Conservation (phyloP, 768 basidiomycete genomes). For the Lentinus tigrinus region DNA sequence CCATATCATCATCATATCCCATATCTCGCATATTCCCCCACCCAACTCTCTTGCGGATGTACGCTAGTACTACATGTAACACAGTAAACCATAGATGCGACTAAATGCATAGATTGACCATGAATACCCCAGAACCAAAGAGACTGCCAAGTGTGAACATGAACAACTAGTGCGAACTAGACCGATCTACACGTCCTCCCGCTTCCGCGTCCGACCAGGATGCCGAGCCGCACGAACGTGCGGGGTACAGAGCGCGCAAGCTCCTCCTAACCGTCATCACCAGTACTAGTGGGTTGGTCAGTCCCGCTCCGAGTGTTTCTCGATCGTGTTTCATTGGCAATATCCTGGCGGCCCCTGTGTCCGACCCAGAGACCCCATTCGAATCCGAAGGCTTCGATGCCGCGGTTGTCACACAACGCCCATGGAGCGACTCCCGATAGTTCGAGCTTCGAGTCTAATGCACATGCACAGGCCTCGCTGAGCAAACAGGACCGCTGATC, state of each 20-base stretch:
- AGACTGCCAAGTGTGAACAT: background rate
- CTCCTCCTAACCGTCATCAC: no score
- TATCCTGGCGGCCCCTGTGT: no score
- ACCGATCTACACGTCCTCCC: no score
- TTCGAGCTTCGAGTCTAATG: no score
- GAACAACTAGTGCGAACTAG: no score
- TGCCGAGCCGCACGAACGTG: background rate
- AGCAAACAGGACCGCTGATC: no score
- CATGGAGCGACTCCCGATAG: no score
- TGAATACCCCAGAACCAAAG: background rate
- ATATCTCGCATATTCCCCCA: background rate
- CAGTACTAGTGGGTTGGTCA: no score
- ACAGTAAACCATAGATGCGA: constrained; percentile 1
- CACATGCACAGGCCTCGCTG: no score
- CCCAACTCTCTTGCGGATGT: background rate
- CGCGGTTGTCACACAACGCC: background rate
- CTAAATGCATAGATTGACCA: background rate
- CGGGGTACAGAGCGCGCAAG: background rate
- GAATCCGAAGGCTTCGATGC: background rate
- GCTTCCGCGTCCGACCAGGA: background rate
- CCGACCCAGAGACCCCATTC: background rate
- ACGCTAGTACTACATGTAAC: background rate
- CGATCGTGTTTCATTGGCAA: background rate
- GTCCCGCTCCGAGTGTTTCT: no score
- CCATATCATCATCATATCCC: background rate